phyloP scores from a whole-genome alignment of 305 asterid species.

The Fraxinus floribunda region DNA sequence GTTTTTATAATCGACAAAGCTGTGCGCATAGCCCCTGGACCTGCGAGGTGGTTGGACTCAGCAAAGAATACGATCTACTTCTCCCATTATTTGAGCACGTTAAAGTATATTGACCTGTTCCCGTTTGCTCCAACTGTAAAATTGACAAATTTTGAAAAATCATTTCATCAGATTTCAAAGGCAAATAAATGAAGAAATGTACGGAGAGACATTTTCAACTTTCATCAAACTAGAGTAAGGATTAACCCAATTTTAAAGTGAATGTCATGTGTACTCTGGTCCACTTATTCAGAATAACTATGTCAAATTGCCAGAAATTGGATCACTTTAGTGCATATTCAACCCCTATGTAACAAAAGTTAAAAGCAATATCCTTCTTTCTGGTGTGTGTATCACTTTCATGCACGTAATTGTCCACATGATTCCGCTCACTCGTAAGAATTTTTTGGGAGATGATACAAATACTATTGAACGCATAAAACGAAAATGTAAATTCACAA shows the following conservation, averaged over 20 bases:
- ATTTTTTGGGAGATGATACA: not conserved
- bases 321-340: not conserved
- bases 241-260: not conserved
- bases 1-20: constrained; percentile 58
- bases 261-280: not conserved
- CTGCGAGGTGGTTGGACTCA: constrained; percentile 44
- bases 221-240: not conserved
- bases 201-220: not conserved
- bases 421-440: constrained; percentile 1
- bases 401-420: not conserved
- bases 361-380: not conserved
- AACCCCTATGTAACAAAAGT: not conserved
- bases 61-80: constrained; percentile 45
- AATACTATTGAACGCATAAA: not conserved
- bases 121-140: constrained; percentile 44
- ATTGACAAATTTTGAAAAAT: not conserved
- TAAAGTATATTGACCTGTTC: constrained; percentile 38
- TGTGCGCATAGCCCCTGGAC: constrained; percentile 74
- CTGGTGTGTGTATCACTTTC: not conserved
- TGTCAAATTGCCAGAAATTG: not conserved
- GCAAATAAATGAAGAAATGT: not conserved
- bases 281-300: not conserved
- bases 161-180: not conserved
- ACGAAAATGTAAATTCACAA: not conserved
- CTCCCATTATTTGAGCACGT: constrained; percentile 55